Percentiles rank a stretch among this genome's conserved stretches.
Conservation (phyloP, 441 rosid genomes). For the Aleurites moluccanus region DNA sequence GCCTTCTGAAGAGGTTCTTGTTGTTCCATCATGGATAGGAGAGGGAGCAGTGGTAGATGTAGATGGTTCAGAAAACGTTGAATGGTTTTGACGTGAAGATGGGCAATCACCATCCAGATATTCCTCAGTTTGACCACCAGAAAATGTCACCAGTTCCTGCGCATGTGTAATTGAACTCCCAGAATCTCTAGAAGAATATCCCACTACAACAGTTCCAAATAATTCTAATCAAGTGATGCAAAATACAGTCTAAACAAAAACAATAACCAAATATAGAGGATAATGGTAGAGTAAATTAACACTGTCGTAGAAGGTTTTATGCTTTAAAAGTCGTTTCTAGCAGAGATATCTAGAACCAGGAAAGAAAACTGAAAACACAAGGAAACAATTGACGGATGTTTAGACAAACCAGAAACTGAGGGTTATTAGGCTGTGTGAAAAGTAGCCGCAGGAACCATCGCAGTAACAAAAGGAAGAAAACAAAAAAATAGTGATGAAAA, state of each 20-base stretch:
- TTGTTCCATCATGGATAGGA: constrained; percentile 33
- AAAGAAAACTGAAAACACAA: no score
- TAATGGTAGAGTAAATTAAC: background rate
- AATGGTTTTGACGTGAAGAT: constrained; percentile 39
- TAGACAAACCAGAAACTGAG: no score
- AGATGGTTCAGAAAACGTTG: constrained; percentile 49
- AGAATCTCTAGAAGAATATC: constrained; percentile 47
- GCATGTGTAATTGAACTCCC: constrained; percentile 37
- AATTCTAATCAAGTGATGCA: constrained; percentile 9
- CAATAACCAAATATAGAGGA: background rate
- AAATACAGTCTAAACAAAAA: background rate
- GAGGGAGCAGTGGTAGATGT: constrained; percentile 33
- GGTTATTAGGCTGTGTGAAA: no score
- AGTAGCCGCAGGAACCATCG: no score
- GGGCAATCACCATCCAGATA: constrained; percentile 34
- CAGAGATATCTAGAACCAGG: no score
- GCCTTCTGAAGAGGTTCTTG: constrained; percentile 39
- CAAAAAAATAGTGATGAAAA: no score
- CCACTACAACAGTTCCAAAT: constrained; percentile 44
- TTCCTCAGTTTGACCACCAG: constrained; percentile 41
- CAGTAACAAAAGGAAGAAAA: no score
- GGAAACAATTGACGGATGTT: no score
- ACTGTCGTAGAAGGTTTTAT: background rate
- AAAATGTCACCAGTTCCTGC: constrained; percentile 52
- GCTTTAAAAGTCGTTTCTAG: background rate